Base-by-base conservation (phyloP, 106 monocot species). In the Acorus gramineus region DNA sequence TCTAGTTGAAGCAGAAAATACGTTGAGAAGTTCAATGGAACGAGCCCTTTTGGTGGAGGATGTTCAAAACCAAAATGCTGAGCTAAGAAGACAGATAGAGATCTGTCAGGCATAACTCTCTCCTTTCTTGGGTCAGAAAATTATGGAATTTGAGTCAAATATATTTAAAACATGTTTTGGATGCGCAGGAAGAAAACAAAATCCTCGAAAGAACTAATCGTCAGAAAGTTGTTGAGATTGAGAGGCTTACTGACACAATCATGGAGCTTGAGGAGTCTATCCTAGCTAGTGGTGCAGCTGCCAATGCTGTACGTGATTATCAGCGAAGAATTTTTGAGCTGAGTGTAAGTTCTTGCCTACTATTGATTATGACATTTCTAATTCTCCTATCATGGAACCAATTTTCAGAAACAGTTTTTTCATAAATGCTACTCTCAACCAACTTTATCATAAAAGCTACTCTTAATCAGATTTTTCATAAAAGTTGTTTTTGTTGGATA, bases 251-350 rank as follows among this genome's bases (percentile, higher is more conserved):
- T 44, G 75, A 76, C 47, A 84, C 84, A 12, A 76, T 88, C 47
- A 5, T 13, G 4, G 81, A 84, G 44, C 84, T 89, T 44, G 84
- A 89, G 68, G 89, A 89, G 61, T 79, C 73, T 52, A 72, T 89
- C 79, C 75, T 89, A 44, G 76, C 73, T 43, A 73, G 84, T 14
- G 81, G 81, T 14, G 66, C 69, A 42, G 66, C 61, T 65, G 84
- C 76, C 49, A 89, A 89, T 77, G 76, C 48, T 28, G 76, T 84
- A 0, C 75, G 81, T 3, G 78, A 84, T 50, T 84, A 76, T 62
- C 79, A 79, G 65, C 78, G 84, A 13, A 81, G 84, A 52, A 49
- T 84, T 60, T 62, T 76, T 56, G 78, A 89, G 52, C 54, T 84
- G 56, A 81, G 79, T 46, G 89, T 89, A 79, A 59, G 73, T 2